Evolutionary conservation across 495 filamentous ascomycete genomes (phyloP).

Genomic region (Xylaria telfairii): DNA sequence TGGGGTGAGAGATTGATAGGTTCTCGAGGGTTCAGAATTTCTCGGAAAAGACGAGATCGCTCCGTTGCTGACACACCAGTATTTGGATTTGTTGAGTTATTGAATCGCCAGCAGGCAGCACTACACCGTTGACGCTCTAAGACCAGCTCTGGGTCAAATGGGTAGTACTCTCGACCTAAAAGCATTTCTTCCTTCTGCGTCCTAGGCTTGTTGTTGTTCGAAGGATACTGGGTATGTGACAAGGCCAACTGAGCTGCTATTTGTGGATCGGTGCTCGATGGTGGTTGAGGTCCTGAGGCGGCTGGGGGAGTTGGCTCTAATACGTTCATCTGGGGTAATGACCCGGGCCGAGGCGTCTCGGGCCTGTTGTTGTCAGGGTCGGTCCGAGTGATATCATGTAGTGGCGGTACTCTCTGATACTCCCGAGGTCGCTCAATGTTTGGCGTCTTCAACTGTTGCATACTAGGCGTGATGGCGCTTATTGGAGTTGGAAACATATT

Average conservation of each 20-base stretch:
- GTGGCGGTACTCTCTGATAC: conserved; percentile 59
- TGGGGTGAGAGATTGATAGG: conserved; percentile 55
- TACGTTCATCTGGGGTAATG: conserved; percentile 52
- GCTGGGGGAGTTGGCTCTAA: conserved; percentile 50
- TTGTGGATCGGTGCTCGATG: conserved; percentile 53
- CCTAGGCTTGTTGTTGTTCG: conserved; percentile 45
- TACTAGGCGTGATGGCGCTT: conserved; percentile 54
- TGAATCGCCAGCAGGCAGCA: conserved; percentile 84
- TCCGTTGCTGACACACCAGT: conserved; percentile 78
- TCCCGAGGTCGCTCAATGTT: conserved; percentile 49
- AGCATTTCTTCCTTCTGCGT: conserved; percentile 97
- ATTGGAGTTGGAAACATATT: conserved; percentile 61
- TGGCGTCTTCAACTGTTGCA: conserved; percentile 54
- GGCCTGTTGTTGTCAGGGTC: conserved; percentile 41
- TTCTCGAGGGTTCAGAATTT: conserved; percentile 65
- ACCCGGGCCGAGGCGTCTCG: conserved; percentile 40
- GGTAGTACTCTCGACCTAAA: conserved; percentile 77
- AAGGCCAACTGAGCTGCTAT: conserved; percentile 66
- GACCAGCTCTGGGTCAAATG: conserved; percentile 76
- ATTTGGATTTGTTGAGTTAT: conserved; percentile 83
- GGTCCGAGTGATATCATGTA: conserved; percentile 59
- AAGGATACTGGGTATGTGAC: conserved; percentile 55
- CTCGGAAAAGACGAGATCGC: conserved; percentile 78
- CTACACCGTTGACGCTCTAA: conserved; percentile 89
- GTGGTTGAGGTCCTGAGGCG: conserved; percentile 40